phyloP scores from a whole-genome alignment of 345 rosid genomes.

The Turnera subulata region DNA sequence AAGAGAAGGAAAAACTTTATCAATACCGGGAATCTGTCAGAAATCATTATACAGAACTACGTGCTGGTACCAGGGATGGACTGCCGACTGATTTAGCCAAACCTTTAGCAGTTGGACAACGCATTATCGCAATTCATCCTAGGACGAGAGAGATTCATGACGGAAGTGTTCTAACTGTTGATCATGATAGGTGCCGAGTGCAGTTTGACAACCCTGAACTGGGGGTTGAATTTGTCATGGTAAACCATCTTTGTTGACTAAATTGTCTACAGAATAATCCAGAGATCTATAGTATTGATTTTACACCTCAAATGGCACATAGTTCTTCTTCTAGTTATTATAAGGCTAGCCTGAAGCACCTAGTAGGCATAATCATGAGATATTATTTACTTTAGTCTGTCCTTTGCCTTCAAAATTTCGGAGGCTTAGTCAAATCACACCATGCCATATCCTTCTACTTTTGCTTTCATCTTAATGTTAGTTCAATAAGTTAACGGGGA shows the following conservation, averaged over 20 bases:
- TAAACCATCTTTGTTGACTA: constrained; percentile 19
- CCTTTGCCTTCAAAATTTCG: too few species aligned
- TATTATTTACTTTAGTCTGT: too few species aligned
- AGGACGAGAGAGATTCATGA: constrained; percentile 79
- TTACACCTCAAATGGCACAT: too few species aligned
- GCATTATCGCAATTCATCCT: constrained; percentile 82
- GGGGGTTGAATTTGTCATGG: constrained; percentile 92
- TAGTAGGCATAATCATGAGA: too few species aligned
- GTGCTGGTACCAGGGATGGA: constrained; percentile 75
- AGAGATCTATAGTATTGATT: too few species aligned
- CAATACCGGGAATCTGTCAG: constrained; percentile 90
- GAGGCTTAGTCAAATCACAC: too few species aligned
- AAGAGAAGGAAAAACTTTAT: constrained; percentile 83
- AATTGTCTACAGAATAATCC: too few species aligned
- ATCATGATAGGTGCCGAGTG: constrained; percentile 71
- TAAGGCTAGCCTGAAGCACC: too few species aligned
- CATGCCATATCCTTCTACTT: too few species aligned
- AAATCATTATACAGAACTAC: constrained; percentile 74
- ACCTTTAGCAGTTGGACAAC: constrained; percentile 87
- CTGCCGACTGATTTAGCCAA: constrained; percentile 89
- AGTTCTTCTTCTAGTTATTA: too few species aligned
- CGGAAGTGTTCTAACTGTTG: constrained; percentile 88
- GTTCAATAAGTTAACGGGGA: too few species aligned
- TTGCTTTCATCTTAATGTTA: too few species aligned
- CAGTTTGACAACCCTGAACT: constrained; percentile 74